Evolutionary conservation across 352 stramenopile species (phyloP), one percentile per base, ranked within the genome.

Genomic region (Globisporangium apiculatum): DNA sequence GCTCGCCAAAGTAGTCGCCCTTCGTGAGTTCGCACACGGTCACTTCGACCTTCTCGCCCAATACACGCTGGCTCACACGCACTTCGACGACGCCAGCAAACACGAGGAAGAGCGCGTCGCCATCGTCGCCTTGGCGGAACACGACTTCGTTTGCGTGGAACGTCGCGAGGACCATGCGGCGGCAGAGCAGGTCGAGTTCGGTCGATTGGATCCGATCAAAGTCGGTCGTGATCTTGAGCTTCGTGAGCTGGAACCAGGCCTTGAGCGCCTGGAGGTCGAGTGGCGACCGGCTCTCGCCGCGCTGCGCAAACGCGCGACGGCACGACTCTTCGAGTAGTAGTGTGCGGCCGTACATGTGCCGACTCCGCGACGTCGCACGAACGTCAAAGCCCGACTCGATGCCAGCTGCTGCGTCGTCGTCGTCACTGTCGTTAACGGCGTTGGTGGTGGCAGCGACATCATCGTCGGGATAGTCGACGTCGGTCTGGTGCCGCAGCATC

Each of bases 1-100:
- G 75, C 62, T 91, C 81, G 9, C 81, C 81, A 50, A 88, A 88
- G 66, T 86, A 88, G 53, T 91, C 81, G 10, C 79, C 78, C 48
- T 87, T 84, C 10, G 58, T 61, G 8, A 89, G 62, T 36, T 87
- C 78, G 49, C 78, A 86, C 1, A 89, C 78, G 0, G 76, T 88
- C 9, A 89, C 78, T 51, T 88, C 78, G 10, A 91, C 69, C 2
- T 76, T 70, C 58, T 87, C 81, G 36, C 76, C 76, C 7, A 83
- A 63, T 3, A 89, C 67, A 1, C 72, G 72, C 53, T 89, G 81
- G 40, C 65, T 79, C 15, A 89, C 78, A 35, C 73, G 71, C 31
- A 87, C 76, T 31, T 89, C 75, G 18, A 89, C 75, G 7, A 66
- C 67, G n/a, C 78, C 81, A 11, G 63, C 61, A 51, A 89, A 87